Conservation (phyloP, 129 eudicot genomes). For the Glebionis coronaria region DNA sequence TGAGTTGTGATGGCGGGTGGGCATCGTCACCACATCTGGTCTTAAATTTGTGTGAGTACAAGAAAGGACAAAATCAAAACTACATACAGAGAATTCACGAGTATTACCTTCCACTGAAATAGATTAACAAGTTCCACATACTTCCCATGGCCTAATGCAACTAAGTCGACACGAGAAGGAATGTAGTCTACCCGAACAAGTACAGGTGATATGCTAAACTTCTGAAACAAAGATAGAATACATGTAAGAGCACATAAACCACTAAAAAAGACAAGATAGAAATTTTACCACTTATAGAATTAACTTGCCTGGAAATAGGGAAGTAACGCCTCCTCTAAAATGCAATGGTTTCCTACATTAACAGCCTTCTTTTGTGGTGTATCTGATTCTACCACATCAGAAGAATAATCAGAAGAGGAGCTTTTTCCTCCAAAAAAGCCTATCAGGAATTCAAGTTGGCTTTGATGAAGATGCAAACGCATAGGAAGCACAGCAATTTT, state of each 20-base stretch:
- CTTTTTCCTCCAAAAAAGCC: conserved; percentile 77
- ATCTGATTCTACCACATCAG: conserved; percentile 34
- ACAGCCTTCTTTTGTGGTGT: conserved; percentile 17
- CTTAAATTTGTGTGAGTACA: not conserved
- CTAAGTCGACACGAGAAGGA: conserved; percentile 84
- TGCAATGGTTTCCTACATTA: conserved; percentile 30
- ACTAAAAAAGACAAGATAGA: not conserved
- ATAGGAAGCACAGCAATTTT: conserved; percentile 71
- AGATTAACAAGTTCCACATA: conserved; percentile 94
- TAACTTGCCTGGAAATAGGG: conserved; percentile 85
- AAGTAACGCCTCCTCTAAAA: conserved; percentile 83
- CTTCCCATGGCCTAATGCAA: conserved; percentile 88
- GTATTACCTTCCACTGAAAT: conserved; percentile 89
- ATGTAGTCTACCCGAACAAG: conserved; percentile 80
- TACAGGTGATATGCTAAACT: conserved; percentile 72
- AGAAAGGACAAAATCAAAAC: not conserved
- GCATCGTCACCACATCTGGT: too few species aligned
- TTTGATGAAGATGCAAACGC: conserved; percentile 94
- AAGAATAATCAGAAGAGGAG: conserved; percentile 34
- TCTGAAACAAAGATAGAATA: conserved; percentile 55
- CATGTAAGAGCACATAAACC: conserved; percentile 23
- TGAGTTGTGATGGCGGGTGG: too few species aligned
- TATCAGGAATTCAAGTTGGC: conserved; percentile 79
- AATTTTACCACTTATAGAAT: not conserved
- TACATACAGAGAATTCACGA: conserved; percentile 1